Evolutionary conservation across 495 filamentous ascomycete genomes (phyloP), one percentile per base, ranked within the genome.

Genomic region (Aspergillus bridgeri): DNA sequence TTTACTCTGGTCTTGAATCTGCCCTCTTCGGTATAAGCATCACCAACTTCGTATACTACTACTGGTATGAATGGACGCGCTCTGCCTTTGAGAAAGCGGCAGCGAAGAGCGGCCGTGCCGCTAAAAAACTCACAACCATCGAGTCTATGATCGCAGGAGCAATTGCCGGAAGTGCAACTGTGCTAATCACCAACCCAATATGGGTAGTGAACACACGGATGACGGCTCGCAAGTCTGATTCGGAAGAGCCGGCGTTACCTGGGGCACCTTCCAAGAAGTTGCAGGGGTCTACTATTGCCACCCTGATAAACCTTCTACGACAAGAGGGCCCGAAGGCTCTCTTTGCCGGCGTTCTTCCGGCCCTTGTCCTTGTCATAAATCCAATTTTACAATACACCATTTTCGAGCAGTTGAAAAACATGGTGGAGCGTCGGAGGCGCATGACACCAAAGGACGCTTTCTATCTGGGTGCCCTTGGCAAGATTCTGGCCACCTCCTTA

Each of bases 41-140:
- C 57, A 99, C 94, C 54, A 99, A 99, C 74, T 98, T 99, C 63
- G 92, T 99, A 21, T 99, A 99, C 75, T 99, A 99, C 75, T 99
- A 99, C 76, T 99, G 94, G 87, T 99, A 97, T 77, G 94, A 99
- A 77, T 98, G 91, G 89, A 93, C 92, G 53, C 88, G 94, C 21
- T 80, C 89, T 45, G 86, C 86, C 63, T 96, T 98, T 73, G 90
- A 96, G 71, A 83, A 84, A 42, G 90, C 92, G 13, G 91, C 91
- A 27, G 64, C 79, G 29, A 84, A 84, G 62, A 72, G 89, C 46
- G 89, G 90, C n/a, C 86, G 92, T 42, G 81, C 84, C 27, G 88
- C 85, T 29, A 87, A 85, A 70, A 92, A 90, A 66, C 86, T 98
- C 64, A 94, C 90, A 23, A 92, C 94, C 0, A 62, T 91, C 47